Conservation (phyloP, 2,329 filamentous ascomycete genomes). For the Phyllosticta paracitricarpa region DNA sequence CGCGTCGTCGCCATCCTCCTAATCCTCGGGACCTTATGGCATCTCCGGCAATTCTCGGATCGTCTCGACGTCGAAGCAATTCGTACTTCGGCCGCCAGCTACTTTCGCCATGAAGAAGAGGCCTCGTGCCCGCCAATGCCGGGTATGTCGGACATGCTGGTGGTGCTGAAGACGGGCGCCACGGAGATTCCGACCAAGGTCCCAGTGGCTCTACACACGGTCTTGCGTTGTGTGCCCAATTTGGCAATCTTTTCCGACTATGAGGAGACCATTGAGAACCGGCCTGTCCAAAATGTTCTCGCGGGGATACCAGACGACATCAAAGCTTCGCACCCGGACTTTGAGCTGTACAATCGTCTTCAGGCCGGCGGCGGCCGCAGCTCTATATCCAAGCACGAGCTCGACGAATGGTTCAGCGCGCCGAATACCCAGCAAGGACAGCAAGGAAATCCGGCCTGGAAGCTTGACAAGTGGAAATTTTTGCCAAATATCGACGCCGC, state of each 20-base stretch:
- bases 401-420: background rate
- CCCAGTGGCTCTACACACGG: conserved; percentile 31
- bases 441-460: conserved; percentile 15
- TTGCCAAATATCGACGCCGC: conserved; percentile 27
- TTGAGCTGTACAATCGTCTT: conserved; percentile 28
- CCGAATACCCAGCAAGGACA: background rate
- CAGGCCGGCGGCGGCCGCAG: conserved; percentile 19
- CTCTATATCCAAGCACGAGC: conserved; percentile 14
- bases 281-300: conserved; percentile 29
- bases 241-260: conserved; percentile 30
- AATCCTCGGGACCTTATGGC: background rate
- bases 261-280: conserved; percentile 23
- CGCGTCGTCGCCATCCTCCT: background rate
- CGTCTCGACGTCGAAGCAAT: background rate
- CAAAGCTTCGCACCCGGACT: conserved; percentile 21
- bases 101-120: background rate
- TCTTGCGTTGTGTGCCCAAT: conserved; percentile 23
- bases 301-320: conserved; percentile 20
- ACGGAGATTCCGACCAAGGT: conserved; percentile 47
- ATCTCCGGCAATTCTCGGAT: conserved; percentile 1
- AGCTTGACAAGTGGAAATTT: conserved; percentile 31
- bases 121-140: conserved; percentile 17
- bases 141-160: conserved; percentile 41
- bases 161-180: conserved; percentile 49
- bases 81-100: background rate